A percentile compares a stretch with the other conserved stretches of the same genome.
phyloP scores from a whole-genome alignment of 176 grass and related monocot species.

The Eremochloa ophiuroides region DNA sequence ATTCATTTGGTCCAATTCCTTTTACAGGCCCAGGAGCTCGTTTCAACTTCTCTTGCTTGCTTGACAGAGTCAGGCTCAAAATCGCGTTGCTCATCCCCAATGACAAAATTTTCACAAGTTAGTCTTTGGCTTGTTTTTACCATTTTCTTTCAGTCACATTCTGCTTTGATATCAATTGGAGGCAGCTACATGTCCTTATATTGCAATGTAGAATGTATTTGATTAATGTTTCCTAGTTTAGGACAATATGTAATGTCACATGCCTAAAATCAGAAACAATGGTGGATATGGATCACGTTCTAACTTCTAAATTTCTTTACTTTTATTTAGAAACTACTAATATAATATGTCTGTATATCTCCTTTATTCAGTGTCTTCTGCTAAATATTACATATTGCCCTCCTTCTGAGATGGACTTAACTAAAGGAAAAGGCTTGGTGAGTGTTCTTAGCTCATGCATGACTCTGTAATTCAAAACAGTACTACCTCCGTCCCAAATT shows the following conservation, averaged over 20 bases:
- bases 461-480: no score
- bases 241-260: not conserved
- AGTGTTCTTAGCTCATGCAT: slow-evolving; percentile 26
- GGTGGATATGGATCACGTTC: not conserved
- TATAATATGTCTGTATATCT: slow-evolving; percentile 17
- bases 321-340: slow-evolving; percentile 5
- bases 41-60: slow-evolving; percentile 78
- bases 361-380: slow-evolving; percentile 69
- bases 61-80: slow-evolving; percentile 56
- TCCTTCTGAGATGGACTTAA: slow-evolving; percentile 63
- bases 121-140: slow-evolving; percentile 9
- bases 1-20: not conserved
- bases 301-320: slow-evolving; percentile 5
- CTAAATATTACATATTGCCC: slow-evolving; percentile 88
- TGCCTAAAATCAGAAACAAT: not conserved
- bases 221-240: not conserved
- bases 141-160: not conserved
- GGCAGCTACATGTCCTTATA: not conserved
- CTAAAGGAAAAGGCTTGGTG: slow-evolving; percentile 76
- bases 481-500: no score
- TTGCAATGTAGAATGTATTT: not conserved
- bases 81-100: slow-evolving; percentile 47
- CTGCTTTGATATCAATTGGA: not conserved
- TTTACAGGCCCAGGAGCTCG: slow-evolving; percentile 74
- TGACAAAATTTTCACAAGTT: slow-evolving; percentile 74